phyloP scores from a whole-genome alignment of 1,284 basidiomycete genomes.

The Omphalotus olearius region DNA sequence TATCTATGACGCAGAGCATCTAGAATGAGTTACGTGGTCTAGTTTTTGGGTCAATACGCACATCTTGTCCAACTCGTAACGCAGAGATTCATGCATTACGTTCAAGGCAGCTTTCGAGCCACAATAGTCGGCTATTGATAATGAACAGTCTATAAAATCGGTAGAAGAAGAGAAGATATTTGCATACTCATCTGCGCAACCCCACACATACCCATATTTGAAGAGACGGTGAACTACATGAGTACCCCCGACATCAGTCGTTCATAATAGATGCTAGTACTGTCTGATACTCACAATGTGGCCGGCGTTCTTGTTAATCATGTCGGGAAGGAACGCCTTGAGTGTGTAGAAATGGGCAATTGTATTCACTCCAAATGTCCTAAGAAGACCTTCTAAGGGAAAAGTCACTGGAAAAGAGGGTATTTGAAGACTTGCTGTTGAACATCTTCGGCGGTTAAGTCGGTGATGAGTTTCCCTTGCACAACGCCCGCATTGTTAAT shows the following conservation, averaged over 20 bases:
- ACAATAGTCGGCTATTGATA: conserved; percentile 71
- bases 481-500: conserved; percentile 97
- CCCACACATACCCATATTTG: conserved; percentile 74
- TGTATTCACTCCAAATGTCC: conserved; percentile 88
- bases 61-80: conserved; percentile 80
- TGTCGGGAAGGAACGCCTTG: conserved; percentile 89
- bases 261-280: conserved; percentile 4
- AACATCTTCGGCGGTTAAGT: conserved; percentile 75
- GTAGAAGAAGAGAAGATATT: not conserved
- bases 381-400: conserved; percentile 26
- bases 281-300: conserved; percentile 66
- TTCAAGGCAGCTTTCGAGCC: conserved; percentile 85
- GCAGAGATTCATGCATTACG: conserved; percentile 73
- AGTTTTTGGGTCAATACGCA: conserved; percentile 21
- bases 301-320: conserved; percentile 75
- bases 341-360: conserved; percentile 88
- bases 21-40: conserved; percentile 11
- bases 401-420: not conserved
- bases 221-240: conserved; percentile 72
- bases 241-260: not conserved
- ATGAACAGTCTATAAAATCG: not conserved
- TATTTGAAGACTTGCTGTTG: conserved; percentile 55
- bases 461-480: conserved; percentile 82
- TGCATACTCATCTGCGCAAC: conserved; percentile 72
- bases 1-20: conserved; percentile 44